Percentiles rank a stretch among this genome's conserved stretches.
Conservation (phyloP, 495 filamentous ascomycete species). For the Parathielavia hyrcaniae region DNA sequence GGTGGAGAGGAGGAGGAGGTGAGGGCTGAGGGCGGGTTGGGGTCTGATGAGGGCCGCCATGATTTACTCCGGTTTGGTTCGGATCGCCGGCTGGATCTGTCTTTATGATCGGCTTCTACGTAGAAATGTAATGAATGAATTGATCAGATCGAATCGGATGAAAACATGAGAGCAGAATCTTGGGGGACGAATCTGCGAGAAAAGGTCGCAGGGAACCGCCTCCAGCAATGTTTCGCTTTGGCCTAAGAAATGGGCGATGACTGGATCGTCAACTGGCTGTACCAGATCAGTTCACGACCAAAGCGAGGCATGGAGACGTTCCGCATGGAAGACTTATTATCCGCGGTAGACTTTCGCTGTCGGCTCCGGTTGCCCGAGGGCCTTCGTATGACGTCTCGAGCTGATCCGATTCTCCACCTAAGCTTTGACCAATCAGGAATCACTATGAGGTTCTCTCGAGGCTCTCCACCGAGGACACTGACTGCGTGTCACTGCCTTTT, state of each 20-base stretch:
- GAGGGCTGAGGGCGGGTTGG: background rate
- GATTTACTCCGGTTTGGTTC: background rate
- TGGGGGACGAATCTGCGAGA: no score
- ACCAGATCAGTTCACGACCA: no score
- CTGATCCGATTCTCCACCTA: background rate
- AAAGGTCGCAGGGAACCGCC: no score
- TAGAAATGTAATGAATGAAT: background rate
- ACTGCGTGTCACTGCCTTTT: no score
- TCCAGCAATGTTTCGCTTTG: no score
- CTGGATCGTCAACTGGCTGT: no score
- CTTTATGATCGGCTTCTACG: background rate
- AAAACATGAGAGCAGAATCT: no score
- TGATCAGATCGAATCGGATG: no score
- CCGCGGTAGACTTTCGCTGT: background rate
- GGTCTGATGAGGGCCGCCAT: conserved; percentile 12
- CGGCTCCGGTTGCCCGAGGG: conserved; percentile 10
- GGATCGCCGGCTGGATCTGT: background rate
- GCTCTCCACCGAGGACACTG: no score
- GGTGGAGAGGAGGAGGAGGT: background rate
- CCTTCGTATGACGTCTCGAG: conserved; percentile 10
- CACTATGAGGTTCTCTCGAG: background rate
- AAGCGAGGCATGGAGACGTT: background rate
- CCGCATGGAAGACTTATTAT: no score
- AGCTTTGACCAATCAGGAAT: conserved; percentile 11
- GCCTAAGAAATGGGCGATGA: no score